Evolutionary conservation across 2,329 filamentous ascomycete species (phyloP), one percentile per base, ranked within the genome.

Genomic region (Aureobasidium sp.): DNA sequence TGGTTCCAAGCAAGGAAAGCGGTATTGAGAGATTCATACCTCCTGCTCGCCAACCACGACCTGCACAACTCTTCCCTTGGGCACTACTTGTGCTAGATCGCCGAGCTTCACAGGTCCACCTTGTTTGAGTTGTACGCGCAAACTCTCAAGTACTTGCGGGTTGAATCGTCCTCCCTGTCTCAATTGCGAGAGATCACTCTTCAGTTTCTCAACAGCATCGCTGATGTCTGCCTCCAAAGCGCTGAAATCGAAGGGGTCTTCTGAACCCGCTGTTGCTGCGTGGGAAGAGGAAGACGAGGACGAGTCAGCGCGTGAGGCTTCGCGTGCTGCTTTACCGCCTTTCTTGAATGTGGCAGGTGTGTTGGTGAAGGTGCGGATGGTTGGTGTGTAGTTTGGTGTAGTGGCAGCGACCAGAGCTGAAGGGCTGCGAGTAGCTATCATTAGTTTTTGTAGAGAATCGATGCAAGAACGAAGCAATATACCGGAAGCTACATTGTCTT

Each of bases 1-100:
- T 27, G 32, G 10, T 34, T 11, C 9, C 9, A 9, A 34, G 32
- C 8, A n/a, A 25, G n/a, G 7, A 52, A 15, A n/a, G 29, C 3
- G 34, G 34, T 6, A 37, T 15, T 2, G 34, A 11, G 58, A 37
- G 29, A 36, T 65, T 76, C 79, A 67, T 70, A 87, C 85, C 63
- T 83, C 82, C 67, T 84, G 81, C 68, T 89, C 87, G 15, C 84
- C 82, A 42, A 83, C 83, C 27, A 87, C 71, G n/a, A 89, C 76
- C 63, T 83, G 81, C 34, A 88, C 71, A 66, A 78, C 79, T 61
- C 86, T 74, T 11, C 86, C 85, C 67, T 86, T 85, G 0, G 85
- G 84, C 42, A 89, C 77, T 16, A 89, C 83, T 69, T 88, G 86
- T 3, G 86, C 86, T 62, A 90, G 69, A 69, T 88, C 86, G 10